Percentiles rank a stretch among this genome's conserved stretches.
These are phyloP conservation scores for Penstemon barbatus DNA, from an alignment of 257 asterid species.

Conservation along the genomic window DNA sequence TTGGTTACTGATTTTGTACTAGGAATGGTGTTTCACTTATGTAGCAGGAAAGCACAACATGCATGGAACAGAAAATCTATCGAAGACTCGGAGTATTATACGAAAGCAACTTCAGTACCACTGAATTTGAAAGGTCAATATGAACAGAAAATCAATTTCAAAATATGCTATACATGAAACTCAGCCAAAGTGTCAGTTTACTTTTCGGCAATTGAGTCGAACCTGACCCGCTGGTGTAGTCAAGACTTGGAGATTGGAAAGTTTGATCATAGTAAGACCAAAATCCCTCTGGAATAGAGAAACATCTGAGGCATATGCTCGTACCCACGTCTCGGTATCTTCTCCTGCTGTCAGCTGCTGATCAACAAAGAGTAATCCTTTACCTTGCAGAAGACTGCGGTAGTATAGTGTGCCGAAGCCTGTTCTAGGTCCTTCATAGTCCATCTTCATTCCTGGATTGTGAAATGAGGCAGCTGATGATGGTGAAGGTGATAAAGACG, in stretches of 20 bases:
- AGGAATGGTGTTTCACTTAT: neutral
- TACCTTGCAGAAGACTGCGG: slow-evolving; percentile 60
- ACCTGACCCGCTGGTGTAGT: slow-evolving; percentile 53
- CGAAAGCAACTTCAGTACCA: neutral
- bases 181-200: slow-evolving; percentile 33
- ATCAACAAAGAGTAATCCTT: slow-evolving; percentile 63
- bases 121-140: neutral
- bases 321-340: slow-evolving; percentile 59
- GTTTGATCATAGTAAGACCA: slow-evolving; percentile 67
- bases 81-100: neutral
- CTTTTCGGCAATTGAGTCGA: slow-evolving; percentile 52
- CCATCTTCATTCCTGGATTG: slow-evolving; percentile 59
- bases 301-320: slow-evolving; percentile 57
- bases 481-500: slow-evolving; percentile 39
- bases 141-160: slow-evolving; percentile 15
- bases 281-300: slow-evolving; percentile 56
- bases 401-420: slow-evolving; percentile 60
- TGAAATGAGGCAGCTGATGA: slow-evolving; percentile 28
- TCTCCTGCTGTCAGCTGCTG: slow-evolving; percentile 64
- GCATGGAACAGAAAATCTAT: neutral
- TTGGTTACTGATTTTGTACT: neutral
- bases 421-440: slow-evolving; percentile 64
- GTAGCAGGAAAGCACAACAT: neutral
- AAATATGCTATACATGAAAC: neutral
- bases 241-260: slow-evolving; percentile 48